A percentile compares a stretch with the other conserved stretches of the same genome.
Conservation (phyloP, 768 basidiomycete genomes). For the Boletus rubroflammeus region DNA sequence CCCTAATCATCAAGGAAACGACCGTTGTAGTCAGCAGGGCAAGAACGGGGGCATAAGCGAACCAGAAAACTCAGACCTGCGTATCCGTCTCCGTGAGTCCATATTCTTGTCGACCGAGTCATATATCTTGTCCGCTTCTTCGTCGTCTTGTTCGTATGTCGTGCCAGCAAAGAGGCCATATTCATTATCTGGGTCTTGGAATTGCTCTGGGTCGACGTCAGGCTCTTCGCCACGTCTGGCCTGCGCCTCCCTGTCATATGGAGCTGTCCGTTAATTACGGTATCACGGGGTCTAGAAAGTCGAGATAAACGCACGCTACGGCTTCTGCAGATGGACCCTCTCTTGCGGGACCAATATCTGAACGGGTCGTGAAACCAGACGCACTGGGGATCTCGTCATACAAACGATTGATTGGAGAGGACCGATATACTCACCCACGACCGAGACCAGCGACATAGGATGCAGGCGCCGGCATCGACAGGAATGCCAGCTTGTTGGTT, state of each 20-base stretch:
- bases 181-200: conserved; percentile 97
- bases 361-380: conserved; percentile 95
- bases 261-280: neutral
- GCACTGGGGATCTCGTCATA: conserved; percentile 49
- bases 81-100: conserved; percentile 77
- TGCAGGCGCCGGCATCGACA: conserved; percentile 91
- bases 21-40: neutral
- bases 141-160: conserved; percentile 95
- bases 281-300: neutral
- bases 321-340: conserved; percentile 92
- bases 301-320: conserved; percentile 59
- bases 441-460: conserved; percentile 99
- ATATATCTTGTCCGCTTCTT: conserved; percentile 95
- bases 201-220: conserved; percentile 86
- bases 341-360: conserved; percentile 97
- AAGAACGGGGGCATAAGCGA: conserved; percentile 27
- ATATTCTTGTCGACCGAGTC: conserved; percentile 88
- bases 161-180: conserved; percentile 93
- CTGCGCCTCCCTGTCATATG: conserved; percentile 69
- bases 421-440: conserved; percentile 64
- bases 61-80: conserved; percentile 63
- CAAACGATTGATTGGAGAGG: conserved; percentile 1
- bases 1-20: conserved; percentile 38
- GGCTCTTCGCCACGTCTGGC: conserved; percentile 83
- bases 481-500: conserved; percentile 83